Evolutionary conservation across 495 filamentous ascomycete species (phyloP).

Genomic region (Penicillium antarcticum): DNA sequence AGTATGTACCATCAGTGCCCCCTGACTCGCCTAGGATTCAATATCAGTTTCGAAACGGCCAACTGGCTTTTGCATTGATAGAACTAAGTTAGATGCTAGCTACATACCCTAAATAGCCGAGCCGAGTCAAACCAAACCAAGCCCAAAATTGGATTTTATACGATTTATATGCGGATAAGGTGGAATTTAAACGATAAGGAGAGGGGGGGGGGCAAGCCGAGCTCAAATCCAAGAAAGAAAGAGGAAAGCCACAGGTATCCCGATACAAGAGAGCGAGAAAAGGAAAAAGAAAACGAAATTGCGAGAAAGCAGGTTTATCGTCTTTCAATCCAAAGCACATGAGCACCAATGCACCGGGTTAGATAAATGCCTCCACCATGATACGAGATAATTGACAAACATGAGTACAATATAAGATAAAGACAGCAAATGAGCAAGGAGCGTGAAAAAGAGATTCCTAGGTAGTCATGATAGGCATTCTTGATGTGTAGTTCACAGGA

Average conservation of each 20-base stretch:
- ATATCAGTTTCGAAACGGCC: no score
- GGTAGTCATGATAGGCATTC: not conserved
- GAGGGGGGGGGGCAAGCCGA: not conserved
- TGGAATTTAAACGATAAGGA: no score
- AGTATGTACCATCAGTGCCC: no score
- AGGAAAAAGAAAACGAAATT: not conserved
- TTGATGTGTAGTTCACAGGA: not conserved
- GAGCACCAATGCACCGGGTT: constrained; percentile 10
- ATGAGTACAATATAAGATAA: not conserved
- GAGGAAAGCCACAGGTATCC: not conserved
- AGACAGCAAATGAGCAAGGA: not conserved
- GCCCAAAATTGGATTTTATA: constrained; percentile 6
- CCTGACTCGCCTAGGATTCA: no score
- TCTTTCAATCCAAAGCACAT: constrained; percentile 18
- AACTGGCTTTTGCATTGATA: no score
- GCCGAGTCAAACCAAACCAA: not conserved
- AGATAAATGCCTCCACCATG: constrained; percentile 4
- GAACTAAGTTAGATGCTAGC: constrained; percentile 7
- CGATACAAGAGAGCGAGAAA: not conserved
- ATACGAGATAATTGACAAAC: constrained; percentile 4
- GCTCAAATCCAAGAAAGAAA: not conserved
- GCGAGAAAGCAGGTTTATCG: constrained; percentile 12
- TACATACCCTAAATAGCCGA: not conserved
- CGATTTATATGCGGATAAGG: constrained; percentile 4
- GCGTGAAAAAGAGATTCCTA: not conserved